Percentiles rank a stretch among this genome's conserved stretches.
Conservation (phyloP, 441 rosid genomes). For the Eruca vesicaria region DNA sequence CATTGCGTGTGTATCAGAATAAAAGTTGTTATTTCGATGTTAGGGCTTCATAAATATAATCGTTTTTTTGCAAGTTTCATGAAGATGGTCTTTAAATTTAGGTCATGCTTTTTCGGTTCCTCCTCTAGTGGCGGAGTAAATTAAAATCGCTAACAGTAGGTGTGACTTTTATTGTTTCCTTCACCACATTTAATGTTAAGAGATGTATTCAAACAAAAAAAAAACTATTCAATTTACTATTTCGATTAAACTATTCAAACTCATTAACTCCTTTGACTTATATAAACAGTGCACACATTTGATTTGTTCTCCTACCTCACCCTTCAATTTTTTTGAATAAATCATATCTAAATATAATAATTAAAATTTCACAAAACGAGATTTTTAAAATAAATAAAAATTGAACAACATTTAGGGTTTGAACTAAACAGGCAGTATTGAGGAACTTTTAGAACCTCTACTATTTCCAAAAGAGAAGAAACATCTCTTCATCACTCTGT, state of each 20-base stretch:
- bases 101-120: too few relatives aligned
- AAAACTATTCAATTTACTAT: too few relatives aligned
- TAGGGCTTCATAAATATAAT: background rate
- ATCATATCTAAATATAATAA: background rate
- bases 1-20: background rate
- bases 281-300: slow-evolving; percentile 6
- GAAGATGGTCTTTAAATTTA: too few relatives aligned
- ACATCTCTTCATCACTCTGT: slow-evolving; percentile 45
- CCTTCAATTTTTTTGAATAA: background rate
- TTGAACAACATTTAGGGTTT: slow-evolving; percentile 27
- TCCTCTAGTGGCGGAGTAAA: too few relatives aligned
- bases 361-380: background rate
- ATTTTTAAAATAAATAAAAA: background rate
- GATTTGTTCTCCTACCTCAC: background rate
- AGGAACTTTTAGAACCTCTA: slow-evolving; percentile 49
- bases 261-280: background rate
- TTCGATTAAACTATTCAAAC: too few relatives aligned
- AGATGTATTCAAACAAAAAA: too few relatives aligned
- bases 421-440: slow-evolving; percentile 45
- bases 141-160: too few relatives aligned
- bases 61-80: background rate
- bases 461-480: slow-evolving; percentile 48
- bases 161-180: too few relatives aligned
- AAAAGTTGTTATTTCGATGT: background rate
- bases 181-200: too few relatives aligned